phyloP scores from a whole-genome alignment of 2,329 filamentous ascomycete species.

The Neofusicoccum ribis region DNA sequence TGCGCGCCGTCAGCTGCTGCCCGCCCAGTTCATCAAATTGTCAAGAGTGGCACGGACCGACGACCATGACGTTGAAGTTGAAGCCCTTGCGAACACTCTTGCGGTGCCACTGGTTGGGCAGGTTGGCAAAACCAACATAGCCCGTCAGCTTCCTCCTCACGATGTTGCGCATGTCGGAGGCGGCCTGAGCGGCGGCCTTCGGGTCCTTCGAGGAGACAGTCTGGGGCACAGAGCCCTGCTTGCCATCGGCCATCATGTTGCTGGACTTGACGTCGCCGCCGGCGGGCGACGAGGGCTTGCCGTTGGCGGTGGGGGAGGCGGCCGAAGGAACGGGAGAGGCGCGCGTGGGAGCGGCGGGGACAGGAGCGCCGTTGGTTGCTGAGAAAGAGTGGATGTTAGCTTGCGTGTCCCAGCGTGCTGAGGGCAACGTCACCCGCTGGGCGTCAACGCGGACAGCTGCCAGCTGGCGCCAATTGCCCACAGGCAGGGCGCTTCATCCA shows the following conservation, averaged over 20 bases:
- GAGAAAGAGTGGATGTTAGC: constrained; percentile 20
- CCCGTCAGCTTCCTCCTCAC: constrained; percentile 97
- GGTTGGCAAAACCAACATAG: constrained; percentile 97
- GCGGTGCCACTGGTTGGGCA: constrained; percentile 99
- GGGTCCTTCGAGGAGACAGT: constrained; percentile 66
- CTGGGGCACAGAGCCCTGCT: constrained; percentile 51
- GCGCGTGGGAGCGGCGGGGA: constrained; percentile 40
- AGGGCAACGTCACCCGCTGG: constrained; percentile 2
- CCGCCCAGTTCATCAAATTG: background rate
- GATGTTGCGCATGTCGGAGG: constrained; percentile 77
- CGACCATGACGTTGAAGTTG: constrained; percentile 99
- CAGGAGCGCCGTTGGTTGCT: constrained; percentile 50
- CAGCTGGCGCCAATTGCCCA: constrained; percentile 7
- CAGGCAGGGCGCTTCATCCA: background rate
- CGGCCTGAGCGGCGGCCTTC: constrained; percentile 54
- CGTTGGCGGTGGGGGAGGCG: constrained; percentile 46
- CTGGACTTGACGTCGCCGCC: constrained; percentile 54
- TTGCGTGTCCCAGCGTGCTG: constrained; percentile 1
- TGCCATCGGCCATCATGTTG: constrained; percentile 55
- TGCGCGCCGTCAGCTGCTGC: constrained; percentile 39
- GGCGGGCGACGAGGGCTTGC: constrained; percentile 53
- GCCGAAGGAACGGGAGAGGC: constrained; percentile 47
- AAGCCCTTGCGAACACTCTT: constrained; percentile 99
- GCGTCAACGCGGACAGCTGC: constrained; percentile 1
- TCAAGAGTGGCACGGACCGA: constrained; percentile 62